Conservation (phyloP, 1,139 yeast species). For the Saccharomycopsis hybrid region DNA sequence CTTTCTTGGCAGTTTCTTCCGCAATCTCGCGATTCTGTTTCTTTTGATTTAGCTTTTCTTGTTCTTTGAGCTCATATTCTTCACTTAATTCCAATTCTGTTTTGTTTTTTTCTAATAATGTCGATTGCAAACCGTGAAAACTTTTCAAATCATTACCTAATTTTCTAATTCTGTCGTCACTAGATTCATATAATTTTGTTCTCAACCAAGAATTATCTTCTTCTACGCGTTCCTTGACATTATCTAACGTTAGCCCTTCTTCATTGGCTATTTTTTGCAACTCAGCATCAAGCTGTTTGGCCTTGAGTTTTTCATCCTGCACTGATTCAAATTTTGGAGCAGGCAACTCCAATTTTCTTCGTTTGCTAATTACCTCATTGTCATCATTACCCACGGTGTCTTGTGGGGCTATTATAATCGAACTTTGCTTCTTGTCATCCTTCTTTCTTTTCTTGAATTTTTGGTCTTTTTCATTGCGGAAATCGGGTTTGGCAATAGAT, state of each 20-base stretch:
- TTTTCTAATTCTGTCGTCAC: slow-evolving; percentile 12
- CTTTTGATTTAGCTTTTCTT: background rate
- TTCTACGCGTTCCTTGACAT: background rate
- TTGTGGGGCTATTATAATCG: background rate
- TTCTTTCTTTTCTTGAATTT: slow-evolving; percentile 26
- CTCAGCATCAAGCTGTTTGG: too few species aligned
- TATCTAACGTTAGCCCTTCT: slow-evolving; percentile 10
- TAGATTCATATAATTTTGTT: slow-evolving; percentile 10
- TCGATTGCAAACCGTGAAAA: slow-evolving; percentile 7
- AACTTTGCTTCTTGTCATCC: slow-evolving; percentile 25
- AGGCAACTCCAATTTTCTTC: slow-evolving; percentile 51
- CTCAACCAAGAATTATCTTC: background rate
- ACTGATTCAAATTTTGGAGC: slow-evolving; percentile 33
- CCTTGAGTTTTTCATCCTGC: slow-evolving; percentile 3
- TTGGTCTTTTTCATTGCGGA: slow-evolving; percentile 36
- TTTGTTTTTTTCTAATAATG: slow-evolving; percentile 6
- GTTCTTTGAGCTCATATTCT: background rate
- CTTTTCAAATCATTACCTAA: slow-evolving; percentile 14
- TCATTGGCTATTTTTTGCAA: slow-evolving; percentile 3
- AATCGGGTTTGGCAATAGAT: slow-evolving; percentile 30
- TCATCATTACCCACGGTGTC: slow-evolving; percentile 30
- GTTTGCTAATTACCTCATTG: slow-evolving; percentile 39
- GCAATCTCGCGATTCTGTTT: background rate
- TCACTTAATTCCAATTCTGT: slow-evolving; percentile 2
- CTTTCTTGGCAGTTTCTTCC: background rate